phyloP scores from a whole-genome alignment of 805 yeast genomes.

The Candida berthetii region DNA sequence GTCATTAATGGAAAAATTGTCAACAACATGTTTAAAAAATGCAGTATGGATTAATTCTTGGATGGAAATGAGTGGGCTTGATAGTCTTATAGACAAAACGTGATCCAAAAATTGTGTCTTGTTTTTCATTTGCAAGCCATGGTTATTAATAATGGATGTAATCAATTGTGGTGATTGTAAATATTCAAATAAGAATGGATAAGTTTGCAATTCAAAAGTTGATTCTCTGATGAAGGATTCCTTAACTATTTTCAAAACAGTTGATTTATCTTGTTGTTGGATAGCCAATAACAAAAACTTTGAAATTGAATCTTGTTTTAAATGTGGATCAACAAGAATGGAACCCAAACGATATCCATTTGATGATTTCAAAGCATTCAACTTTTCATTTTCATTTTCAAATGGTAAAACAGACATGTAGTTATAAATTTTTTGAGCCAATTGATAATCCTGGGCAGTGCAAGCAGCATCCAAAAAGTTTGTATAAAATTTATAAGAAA shows the following conservation, averaged over 20 bases:
- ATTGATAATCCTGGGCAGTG: constrained; percentile 17
- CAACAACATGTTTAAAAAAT: constrained; percentile 22
- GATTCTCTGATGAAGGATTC: constrained; percentile 31
- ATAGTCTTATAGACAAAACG: constrained; percentile 2
- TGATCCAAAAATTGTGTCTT: constrained; percentile 6
- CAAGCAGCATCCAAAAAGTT: constrained; percentile 15
- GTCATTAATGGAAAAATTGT: constrained; percentile 11
- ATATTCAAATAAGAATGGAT: constrained; percentile 26
- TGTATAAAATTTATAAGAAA: constrained; percentile 30
- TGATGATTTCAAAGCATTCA: not conserved
- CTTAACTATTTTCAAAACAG: constrained; percentile 29
- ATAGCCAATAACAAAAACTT: constrained; percentile 11
- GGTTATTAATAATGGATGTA: constrained; percentile 25
- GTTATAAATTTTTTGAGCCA: constrained; percentile 27
- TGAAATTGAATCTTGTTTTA: constrained; percentile 9
- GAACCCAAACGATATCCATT: constrained; percentile 3
- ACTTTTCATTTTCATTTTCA: constrained; percentile 1
- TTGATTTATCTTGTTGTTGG: constrained; percentile 16
- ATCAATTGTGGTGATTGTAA: constrained; percentile 24
- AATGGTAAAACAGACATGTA: constrained; percentile 28
- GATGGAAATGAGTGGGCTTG: constrained; percentile 4
- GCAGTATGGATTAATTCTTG: constrained; percentile 20
- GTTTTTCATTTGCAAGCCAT: constrained; percentile 18
- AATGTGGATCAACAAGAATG: constrained; percentile 12
- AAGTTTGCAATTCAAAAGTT: constrained; percentile 23